These are phyloP conservation scores for Tremellales sp. DNA, from an alignment of 1,284 basidiomycete species.

Conservation along the genomic window DNA sequence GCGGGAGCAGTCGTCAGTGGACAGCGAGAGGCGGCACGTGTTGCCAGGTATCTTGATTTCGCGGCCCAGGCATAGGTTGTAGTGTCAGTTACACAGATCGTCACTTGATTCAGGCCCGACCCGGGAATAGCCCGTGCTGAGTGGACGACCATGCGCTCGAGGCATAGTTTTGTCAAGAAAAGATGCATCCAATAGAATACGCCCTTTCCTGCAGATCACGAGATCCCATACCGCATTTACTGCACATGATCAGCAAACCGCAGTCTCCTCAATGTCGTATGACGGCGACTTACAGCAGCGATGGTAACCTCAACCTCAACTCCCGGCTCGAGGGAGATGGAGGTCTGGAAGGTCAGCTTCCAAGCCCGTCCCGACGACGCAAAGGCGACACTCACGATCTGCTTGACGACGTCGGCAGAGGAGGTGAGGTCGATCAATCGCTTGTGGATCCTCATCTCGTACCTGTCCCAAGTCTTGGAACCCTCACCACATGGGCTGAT, in stretches of 20 bases:
- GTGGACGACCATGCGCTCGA: too few relatives aligned
- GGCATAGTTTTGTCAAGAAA: too few relatives aligned
- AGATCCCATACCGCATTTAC: not conserved
- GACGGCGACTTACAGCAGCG: conserved; percentile 53
- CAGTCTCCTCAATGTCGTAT: not conserved
- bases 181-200: not conserved
- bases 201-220: not conserved
- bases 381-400: conserved; percentile 72
- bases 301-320: conserved; percentile 99
- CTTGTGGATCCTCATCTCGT: conserved; percentile 99
- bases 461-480: conserved; percentile 99
- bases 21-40: conserved; percentile 46
- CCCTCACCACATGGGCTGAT: conserved; percentile 99
- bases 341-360: conserved; percentile 62
- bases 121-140: not conserved
- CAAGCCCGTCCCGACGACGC: not conserved
- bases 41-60: conserved; percentile 30
- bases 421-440: conserved; percentile 98
- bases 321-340: conserved; percentile 97
- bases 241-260: not conserved
- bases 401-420: conserved; percentile 98
- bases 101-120: not conserved
- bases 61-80: conserved; percentile 2
- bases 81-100: not conserved
- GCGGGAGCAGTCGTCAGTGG: conserved; percentile 51